These are phyloP conservation scores for Cryptosporidium ubiquitum DNA, from an alignment of 169 alveolate genomes.

Conservation along the genomic window DNA sequence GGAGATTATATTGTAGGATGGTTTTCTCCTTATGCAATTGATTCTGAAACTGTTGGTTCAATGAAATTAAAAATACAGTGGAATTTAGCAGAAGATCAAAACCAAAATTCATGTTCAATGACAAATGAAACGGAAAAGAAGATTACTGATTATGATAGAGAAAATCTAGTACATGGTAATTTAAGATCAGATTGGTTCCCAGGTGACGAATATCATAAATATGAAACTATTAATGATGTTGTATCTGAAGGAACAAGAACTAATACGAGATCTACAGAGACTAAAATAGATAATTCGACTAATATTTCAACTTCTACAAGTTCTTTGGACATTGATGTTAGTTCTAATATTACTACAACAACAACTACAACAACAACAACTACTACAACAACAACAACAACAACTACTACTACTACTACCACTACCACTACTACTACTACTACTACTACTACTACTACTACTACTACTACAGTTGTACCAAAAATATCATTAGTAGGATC, in stretches of 20 bases:
- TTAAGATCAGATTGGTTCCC: conserved; percentile 61
- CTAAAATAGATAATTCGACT: not conserved
- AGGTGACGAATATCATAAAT: not conserved
- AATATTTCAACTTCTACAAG: not conserved
- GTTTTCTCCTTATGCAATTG: conserved; percentile 54
- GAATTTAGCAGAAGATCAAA: conserved; percentile 2
- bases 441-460: not conserved
- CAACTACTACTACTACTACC: not conserved
- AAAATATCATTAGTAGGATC: conserved; percentile 8
- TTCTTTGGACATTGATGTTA: not conserved
- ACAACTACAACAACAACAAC: not conserved
- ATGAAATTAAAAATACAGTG: conserved; percentile 31
- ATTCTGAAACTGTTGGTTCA: conserved; percentile 56
- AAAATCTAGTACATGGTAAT: not conserved
- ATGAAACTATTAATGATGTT: not conserved
- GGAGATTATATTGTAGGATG: conserved; percentile 71
- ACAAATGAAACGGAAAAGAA: not conserved
- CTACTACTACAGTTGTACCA: not conserved
- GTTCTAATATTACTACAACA: not conserved
- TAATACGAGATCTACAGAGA: conserved; percentile 2
- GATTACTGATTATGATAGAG: not conserved
- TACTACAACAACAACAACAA: not conserved
- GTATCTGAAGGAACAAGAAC: not conserved
- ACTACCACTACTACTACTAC: conserved; percentile 9
- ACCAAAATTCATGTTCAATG: not conserved